Percentiles rank a stretch among this genome's conserved stretches.
Conservation (phyloP, 164 flowering plant species). For the Vitis cinerea region DNA sequence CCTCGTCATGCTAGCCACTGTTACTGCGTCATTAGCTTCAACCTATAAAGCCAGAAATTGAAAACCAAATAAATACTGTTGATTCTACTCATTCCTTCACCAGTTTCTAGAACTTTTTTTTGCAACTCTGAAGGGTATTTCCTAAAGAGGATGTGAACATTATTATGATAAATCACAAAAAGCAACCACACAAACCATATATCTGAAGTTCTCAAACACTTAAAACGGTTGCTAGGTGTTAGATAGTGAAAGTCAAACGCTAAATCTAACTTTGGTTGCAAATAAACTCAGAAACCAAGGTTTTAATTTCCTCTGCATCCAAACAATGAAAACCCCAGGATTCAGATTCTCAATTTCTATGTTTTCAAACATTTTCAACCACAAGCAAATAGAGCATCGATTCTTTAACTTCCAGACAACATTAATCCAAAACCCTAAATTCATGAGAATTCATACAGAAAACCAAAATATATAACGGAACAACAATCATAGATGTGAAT, state of each 20-base stretch:
- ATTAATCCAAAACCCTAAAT: neutral
- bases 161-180: too few species aligned
- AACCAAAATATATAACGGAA: neutral
- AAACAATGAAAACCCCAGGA: neutral
- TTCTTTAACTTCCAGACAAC: neutral
- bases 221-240: too few species aligned
- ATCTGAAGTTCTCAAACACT: too few species aligned
- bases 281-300: neutral
- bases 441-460: neutral
- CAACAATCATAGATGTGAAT: neutral
- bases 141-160: too few species aligned
- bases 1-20: constrained; percentile 87
- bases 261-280: too few species aligned
- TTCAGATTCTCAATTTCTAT: neutral
- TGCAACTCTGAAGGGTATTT: neutral
- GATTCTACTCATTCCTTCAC: neutral
- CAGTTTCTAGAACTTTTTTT: neutral
- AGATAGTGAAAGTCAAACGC: too few species aligned
- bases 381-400: neutral
- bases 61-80: neutral
- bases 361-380: neutral
- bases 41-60: constrained; percentile 46
- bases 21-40: constrained; percentile 92
- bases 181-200: too few species aligned
- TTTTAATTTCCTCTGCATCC: neutral